A percentile compares a stretch with the other conserved stretches of the same genome.
These are phyloP conservation scores for Pseudocercospora crystallina DNA, from an alignment of 2,329 filamentous ascomycete genomes.

Conservation along the genomic window DNA sequence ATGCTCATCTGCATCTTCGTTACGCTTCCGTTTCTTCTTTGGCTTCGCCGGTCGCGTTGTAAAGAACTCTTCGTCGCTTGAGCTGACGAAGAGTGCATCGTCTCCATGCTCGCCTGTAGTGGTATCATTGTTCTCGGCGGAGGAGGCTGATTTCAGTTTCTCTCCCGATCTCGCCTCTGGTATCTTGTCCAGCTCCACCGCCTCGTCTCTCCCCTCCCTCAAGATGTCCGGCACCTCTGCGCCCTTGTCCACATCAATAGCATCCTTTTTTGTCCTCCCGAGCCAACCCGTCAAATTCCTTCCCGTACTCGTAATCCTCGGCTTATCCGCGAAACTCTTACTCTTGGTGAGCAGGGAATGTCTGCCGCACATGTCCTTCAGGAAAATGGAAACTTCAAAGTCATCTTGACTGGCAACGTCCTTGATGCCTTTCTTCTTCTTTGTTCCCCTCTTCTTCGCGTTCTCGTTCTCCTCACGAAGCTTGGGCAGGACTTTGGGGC, in stretches of 20 bases:
- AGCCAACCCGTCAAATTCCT: constrained; percentile 50
- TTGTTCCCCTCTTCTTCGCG: constrained; percentile 59
- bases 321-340: constrained; percentile 62
- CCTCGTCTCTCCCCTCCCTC: constrained; percentile 62
- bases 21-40: constrained; percentile 26
- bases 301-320: constrained; percentile 45
- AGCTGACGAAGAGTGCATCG: constrained; percentile 38
- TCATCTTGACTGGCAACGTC: constrained; percentile 87
- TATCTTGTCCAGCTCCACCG: constrained; percentile 55
- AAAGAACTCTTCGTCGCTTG: constrained; percentile 38
- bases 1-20: constrained; percentile 24
- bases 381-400: constrained; percentile 91
- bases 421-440: constrained; percentile 75
- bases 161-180: constrained; percentile 46
- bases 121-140: constrained; percentile 7
- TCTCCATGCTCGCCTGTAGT: constrained; percentile 27
- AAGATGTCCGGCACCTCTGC: constrained; percentile 48
- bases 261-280: constrained; percentile 40
- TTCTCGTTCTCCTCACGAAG: constrained; percentile 77
- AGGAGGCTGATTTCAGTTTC: constrained; percentile 21
- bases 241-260: constrained; percentile 43
- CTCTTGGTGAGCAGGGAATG: constrained; percentile 85
- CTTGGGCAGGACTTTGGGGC: constrained; percentile 85
- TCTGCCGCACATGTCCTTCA: constrained; percentile 80
- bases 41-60: constrained; percentile 31